Evolutionary conservation across 257 asterid species (phyloP).

Genomic region (Salvia splendens): DNA sequence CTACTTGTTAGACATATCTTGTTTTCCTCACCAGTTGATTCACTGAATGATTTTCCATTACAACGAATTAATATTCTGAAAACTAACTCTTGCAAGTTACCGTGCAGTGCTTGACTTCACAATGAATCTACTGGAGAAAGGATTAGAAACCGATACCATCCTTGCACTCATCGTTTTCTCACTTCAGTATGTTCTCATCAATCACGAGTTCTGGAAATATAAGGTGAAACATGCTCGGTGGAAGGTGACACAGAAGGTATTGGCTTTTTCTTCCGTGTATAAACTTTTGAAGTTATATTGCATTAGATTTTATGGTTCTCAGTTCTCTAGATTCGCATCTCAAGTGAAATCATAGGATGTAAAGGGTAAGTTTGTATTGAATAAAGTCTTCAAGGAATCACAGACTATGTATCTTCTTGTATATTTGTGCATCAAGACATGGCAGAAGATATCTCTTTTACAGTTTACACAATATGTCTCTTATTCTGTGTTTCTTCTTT

Average conservation of each 20-base stretch:
- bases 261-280: conserved; percentile 14
- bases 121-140: conserved; percentile 74
- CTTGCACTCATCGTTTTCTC: conserved; percentile 81
- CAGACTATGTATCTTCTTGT: background rate
- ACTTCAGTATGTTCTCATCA: conserved; percentile 86
- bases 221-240: conserved; percentile 84
- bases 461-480: background rate
- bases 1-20: background rate
- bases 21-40: background rate
- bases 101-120: conserved; percentile 86
- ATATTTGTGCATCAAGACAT: background rate
- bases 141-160: conserved; percentile 68
- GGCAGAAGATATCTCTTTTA: conserved; percentile 10
- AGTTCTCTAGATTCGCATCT: conserved; percentile 13
- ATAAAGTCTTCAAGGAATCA: conserved; percentile 7
- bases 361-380: background rate
- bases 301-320: background rate
- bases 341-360: conserved; percentile 10
- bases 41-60: conserved; percentile 11
- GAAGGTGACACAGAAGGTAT: conserved; percentile 90
- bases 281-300: conserved; percentile 21
- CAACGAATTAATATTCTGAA: conserved; percentile 19
- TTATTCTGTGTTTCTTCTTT: conserved; percentile 14
- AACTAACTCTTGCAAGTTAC: conserved; percentile 27
- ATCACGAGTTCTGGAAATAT: conserved; percentile 88